These are phyloP conservation scores for Xylaria digitata DNA, from an alignment of 2,329 filamentous ascomycete species.

Conservation along the genomic window DNA sequence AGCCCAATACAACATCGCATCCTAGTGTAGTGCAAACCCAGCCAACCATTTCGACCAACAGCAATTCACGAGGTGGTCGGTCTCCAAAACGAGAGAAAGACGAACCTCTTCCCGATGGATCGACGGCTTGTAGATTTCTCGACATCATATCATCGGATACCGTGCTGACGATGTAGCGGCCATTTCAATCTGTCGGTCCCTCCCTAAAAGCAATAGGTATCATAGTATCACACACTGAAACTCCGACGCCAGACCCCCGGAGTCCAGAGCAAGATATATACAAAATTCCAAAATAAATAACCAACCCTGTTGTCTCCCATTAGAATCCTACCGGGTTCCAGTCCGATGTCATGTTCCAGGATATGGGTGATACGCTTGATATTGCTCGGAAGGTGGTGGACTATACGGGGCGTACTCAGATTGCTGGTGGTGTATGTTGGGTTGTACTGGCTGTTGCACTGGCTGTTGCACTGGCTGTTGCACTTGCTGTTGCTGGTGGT, in stretches of 20 bases:
- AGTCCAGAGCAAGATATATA: conserved; percentile 26
- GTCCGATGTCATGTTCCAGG: conserved; percentile 38
- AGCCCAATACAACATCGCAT: no score
- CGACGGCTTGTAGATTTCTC: not conserved
- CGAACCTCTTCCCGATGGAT: not conserved
- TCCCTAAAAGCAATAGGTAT: conserved; percentile 40
- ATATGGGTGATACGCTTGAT: conserved; percentile 46
- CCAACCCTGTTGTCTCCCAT: not conserved
- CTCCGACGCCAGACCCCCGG: conserved; percentile 35
- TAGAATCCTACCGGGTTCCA: not conserved
- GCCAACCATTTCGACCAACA: not conserved
- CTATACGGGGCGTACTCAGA: conserved; percentile 45
- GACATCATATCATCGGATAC: conserved; percentile 11
- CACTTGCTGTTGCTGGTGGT: no score
- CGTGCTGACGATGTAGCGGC: not conserved
- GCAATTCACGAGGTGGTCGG: not conserved
- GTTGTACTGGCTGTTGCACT: conserved; percentile 29
- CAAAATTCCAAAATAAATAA: conserved; percentile 11
- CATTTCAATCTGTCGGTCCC: conserved; percentile 24
- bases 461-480: conserved; percentile 19
- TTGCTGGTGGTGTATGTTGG: conserved; percentile 36
- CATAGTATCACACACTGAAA: conserved; percentile 42
- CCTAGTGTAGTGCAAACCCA: no score
- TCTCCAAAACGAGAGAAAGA: conserved; percentile 3
- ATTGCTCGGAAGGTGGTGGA: conserved; percentile 47